Evolutionary conservation across 1,284 basidiomycete species (phyloP), one percentile per base, ranked within the genome.

Genomic region (Thecaphora thlaspeos): DNA sequence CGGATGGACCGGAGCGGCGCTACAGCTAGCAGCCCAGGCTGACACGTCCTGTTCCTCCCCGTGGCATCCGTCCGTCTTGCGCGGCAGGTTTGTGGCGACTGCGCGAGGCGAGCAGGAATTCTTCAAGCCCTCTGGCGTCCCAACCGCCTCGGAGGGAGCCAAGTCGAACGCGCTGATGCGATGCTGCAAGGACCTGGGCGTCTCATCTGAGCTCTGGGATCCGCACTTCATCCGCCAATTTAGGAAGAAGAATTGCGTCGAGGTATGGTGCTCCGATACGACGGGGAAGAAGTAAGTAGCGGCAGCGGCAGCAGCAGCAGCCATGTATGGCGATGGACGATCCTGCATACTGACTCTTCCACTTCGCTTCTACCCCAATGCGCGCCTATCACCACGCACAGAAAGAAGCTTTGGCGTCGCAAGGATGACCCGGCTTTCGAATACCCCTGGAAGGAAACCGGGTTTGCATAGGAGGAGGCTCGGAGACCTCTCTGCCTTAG

Each of bases 81-180:
- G 28, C 8, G n/a, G 34, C 62, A 94, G 91, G 47, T 83, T 97
- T 19, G 91, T 97, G 0, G 88, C 86, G 5, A 87, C 96, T 57
- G 89, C 94, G 1, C 84, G 94, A 52, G 94, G 94, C 40, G 94
- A 98, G 80, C 94, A 97, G 73, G 91, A 96, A 69, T 97, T 93
- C 79, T 98, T 96, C 74, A 91, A 94, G 73, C 88, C 90, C 2
- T 84, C 84, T 0, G 92, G 92, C 19, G 87, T 98, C 46, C 85
- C 94, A 1, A 98, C 93, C 0, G 94, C 94, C 0, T 90, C 89
- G 0, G 94, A 98, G 78, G 91, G 88, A 0, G 91, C 89, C 81
- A 98, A 97, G 80, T 91, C 88, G 71, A 97, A 98, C 68, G 94
- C 94, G 2, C 82, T 98, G 36, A 96, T 97, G 93, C 83, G 94